Evolutionary conservation across 495 filamentous ascomycete genomes (phyloP).

Genomic region (Trypethelium eluteriae): DNA sequence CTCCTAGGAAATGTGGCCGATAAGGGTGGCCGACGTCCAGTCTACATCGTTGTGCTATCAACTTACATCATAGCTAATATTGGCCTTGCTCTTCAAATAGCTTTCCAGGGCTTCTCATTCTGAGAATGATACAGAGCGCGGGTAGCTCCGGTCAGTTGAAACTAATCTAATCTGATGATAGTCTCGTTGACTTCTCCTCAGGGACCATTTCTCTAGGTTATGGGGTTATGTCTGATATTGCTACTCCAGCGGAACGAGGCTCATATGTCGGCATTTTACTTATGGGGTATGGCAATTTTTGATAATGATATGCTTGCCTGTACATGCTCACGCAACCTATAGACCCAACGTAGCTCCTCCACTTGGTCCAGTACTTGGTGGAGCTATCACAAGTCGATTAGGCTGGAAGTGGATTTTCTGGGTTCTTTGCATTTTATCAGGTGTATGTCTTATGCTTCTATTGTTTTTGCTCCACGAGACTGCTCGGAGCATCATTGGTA

Average conservation of each 20-base stretch:
- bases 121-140: slow-evolving; percentile 44
- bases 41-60: slow-evolving; percentile 39
- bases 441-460: slow-evolving; percentile 37
- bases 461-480: slow-evolving; percentile 58
- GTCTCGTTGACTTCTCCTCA: not conserved
- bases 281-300: not conserved
- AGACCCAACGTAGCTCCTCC: slow-evolving; percentile 22
- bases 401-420: slow-evolving; percentile 69
- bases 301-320: not conserved
- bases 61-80: slow-evolving; percentile 44
- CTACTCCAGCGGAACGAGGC: slow-evolving; percentile 39
- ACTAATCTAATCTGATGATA: not conserved
- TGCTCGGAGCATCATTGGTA: slow-evolving; percentile 60
- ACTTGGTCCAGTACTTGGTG: slow-evolving; percentile 48
- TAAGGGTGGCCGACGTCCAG: slow-evolving; percentile 40
- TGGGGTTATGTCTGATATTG: slow-evolving; percentile 32
- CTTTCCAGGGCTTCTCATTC: slow-evolving; percentile 42
- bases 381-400: slow-evolving; percentile 53
- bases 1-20: slow-evolving; percentile 45
- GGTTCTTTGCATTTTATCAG: slow-evolving; percentile 58
- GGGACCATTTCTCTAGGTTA: slow-evolving; percentile 27
- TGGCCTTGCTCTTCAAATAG: slow-evolving; percentile 41
- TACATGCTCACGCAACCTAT: not conserved
- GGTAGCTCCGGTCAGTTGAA: slow-evolving; percentile 42
- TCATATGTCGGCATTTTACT: slow-evolving; percentile 33